Evolutionary conservation across 139 green algal species (phyloP).

Genomic region (Chlorella ohadii): DNA sequence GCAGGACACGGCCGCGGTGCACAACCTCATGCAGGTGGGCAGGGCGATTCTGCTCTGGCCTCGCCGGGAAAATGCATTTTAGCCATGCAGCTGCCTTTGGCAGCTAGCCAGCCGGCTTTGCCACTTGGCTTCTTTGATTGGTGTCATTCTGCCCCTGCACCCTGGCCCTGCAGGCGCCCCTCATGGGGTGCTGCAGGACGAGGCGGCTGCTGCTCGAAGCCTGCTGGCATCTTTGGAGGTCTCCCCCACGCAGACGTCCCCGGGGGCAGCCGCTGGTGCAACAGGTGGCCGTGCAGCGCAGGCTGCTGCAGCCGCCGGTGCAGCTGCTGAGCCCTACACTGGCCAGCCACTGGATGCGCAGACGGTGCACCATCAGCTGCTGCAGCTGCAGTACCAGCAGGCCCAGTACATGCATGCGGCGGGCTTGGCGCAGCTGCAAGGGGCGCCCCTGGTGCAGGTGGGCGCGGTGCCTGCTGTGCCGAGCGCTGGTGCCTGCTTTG

Average conservation of each 20-base stretch:
- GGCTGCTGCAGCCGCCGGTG: not conserved
- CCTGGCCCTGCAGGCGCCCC: not conserved
- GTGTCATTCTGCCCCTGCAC: not conserved
- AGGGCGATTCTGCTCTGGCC: not conserved
- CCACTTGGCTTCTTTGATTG: not conserved
- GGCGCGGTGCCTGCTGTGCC: too few species aligned
- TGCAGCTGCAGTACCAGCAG: not conserved
- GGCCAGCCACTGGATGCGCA: too few species aligned
- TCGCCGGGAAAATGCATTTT: too few species aligned
- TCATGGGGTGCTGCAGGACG: not conserved
- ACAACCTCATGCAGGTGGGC: not conserved
- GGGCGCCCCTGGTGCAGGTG: too few species aligned
- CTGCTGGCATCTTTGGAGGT: slow-evolving; percentile 9
- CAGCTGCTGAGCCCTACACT: not conserved
- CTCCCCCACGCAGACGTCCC: not conserved
- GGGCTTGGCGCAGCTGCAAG: too few species aligned
- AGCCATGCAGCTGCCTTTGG: too few species aligned
- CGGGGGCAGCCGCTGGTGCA: not conserved
- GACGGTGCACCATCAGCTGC: not conserved
- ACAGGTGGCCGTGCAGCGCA: not conserved
- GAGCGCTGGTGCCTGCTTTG: too few species aligned
- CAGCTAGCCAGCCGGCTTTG: too few species aligned
- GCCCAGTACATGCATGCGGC: not conserved
- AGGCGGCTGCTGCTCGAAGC: not conserved
- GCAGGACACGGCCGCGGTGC: too few species aligned